A percentile compares a stretch with the other conserved stretches of the same genome.
These are phyloP conservation scores for Metschnikowia baotianmanensis DNA, from an alignment of 805 yeast genomes.

Conservation along the genomic window DNA sequence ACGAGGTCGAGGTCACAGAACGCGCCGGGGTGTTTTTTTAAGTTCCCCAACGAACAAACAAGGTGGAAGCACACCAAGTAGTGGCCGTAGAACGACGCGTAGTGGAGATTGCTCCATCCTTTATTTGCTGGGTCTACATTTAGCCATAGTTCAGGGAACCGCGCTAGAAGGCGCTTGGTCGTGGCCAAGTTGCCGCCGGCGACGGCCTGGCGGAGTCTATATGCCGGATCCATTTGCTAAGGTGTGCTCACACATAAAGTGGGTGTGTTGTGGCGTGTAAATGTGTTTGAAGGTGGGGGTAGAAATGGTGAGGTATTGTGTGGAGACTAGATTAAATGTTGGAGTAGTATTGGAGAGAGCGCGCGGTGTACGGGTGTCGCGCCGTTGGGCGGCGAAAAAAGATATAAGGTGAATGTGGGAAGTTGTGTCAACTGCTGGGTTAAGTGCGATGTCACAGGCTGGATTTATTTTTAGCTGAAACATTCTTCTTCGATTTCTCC, in stretches of 20 bases:
- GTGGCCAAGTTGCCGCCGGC: constrained; percentile 59
- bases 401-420: not conserved
- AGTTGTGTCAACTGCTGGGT: not conserved
- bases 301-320: no score
- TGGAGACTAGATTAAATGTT: no score
- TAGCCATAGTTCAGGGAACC: constrained; percentile 67
- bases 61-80: constrained; percentile 63
- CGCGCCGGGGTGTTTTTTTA: not conserved
- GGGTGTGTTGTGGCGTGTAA: no score
- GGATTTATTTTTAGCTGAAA: no score
- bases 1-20: constrained; percentile 29
- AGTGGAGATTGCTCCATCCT: constrained; percentile 85
- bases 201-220: constrained; percentile 67
- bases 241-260: not conserved
- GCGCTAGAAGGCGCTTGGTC: constrained; percentile 60
- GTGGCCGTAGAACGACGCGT: constrained; percentile 73
- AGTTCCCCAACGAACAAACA: constrained; percentile 40
- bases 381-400: not conserved
- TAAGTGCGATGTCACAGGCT: no score
- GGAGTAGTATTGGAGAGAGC: not conserved
- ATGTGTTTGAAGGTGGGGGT: no score
- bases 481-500: no score
- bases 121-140: constrained; percentile 59
- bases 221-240: constrained; percentile 57
- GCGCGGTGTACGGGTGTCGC: not conserved